These are phyloP conservation scores for Leccinum pachyderme DNA, from an alignment of 1,284 basidiomycete species.

Conservation along the genomic window DNA sequence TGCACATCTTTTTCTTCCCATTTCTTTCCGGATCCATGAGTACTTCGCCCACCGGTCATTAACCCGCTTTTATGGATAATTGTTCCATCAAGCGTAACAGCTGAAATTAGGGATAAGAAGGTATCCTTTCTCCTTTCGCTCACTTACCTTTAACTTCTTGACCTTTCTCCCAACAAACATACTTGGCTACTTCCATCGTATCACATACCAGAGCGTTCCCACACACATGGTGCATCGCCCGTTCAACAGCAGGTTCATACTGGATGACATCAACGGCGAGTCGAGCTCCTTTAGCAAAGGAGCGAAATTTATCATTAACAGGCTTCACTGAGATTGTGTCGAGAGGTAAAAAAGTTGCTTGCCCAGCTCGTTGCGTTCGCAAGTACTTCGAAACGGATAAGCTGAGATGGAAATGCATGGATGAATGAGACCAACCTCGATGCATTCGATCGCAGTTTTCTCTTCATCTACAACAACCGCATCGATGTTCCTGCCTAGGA, in stretches of 20 bases:
- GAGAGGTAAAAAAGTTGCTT: conserved; percentile 96
- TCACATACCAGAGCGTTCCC: conserved; percentile 96
- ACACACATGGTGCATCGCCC: conserved; percentile 96
- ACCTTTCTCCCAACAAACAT: conserved; percentile 90
- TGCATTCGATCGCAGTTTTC: conserved; percentile 96
- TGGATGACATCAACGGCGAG: conserved; percentile 94
- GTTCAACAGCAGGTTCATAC: conserved; percentile 82
- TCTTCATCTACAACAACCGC: conserved; percentile 96
- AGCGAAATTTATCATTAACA: conserved; percentile 92
- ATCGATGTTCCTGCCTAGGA: conserved; percentile 93
- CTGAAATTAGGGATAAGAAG: conserved; percentile 41
- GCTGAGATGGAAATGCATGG: not conserved
- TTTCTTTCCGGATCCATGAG: conserved; percentile 69
- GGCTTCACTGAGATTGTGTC: conserved; percentile 95
- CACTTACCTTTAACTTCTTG: conserved; percentile 91
- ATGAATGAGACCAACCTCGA: conserved; percentile 60
- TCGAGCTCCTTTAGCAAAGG: conserved; percentile 87
- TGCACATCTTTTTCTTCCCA: conserved; percentile 95
- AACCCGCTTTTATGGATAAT: conserved; percentile 97
- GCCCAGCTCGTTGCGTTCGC: conserved; percentile 90
- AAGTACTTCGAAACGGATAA: conserved; percentile 64
- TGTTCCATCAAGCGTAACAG: conserved; percentile 95
- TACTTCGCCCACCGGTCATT: conserved; percentile 92
- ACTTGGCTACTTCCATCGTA: conserved; percentile 86
- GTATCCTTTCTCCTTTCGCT: not conserved